phyloP scores from a whole-genome alignment of 2,329 filamentous ascomycete genomes.

The Colletotrichum sojae region DNA sequence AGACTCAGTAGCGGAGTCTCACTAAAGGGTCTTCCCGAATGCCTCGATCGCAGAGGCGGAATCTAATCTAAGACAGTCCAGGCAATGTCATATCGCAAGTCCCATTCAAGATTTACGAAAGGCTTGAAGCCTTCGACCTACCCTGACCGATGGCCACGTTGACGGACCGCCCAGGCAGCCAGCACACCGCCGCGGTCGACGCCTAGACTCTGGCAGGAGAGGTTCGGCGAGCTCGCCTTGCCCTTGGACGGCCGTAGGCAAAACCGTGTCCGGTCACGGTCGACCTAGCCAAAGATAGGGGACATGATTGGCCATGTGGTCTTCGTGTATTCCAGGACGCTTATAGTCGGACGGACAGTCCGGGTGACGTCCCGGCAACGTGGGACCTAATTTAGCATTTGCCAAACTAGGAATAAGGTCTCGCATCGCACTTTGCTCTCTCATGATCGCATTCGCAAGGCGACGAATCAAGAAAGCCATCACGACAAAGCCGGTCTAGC shows the following conservation, averaged over 20 bases:
- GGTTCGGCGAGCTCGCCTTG: not conserved
- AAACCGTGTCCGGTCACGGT: not conserved
- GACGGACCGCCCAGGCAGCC: conserved; percentile 2
- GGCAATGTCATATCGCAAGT: not conserved
- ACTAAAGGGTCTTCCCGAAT: not conserved
- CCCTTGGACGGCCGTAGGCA: conserved; percentile 21
- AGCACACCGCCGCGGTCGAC: not conserved
- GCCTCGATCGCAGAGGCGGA: not conserved
- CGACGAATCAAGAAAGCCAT: conserved; percentile 1
- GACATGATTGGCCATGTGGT: conserved; percentile 20
- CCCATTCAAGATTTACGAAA: not conserved
- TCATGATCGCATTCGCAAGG: conserved; percentile 8
- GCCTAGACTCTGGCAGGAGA: not conserved
- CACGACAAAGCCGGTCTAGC: not conserved
- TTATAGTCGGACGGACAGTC: conserved; percentile 10
- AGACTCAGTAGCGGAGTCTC: not conserved
- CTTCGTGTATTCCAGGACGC: not conserved
- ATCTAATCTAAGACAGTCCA: conserved; percentile 11
- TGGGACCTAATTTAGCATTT: conserved; percentile 13
- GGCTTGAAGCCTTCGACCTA: not conserved
- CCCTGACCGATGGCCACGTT: not conserved
- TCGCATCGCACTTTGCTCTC: not conserved
- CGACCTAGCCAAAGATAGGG: not conserved
- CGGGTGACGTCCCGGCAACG: conserved; percentile 25
- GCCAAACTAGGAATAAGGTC: not conserved